phyloP scores from a whole-genome alignment of 2,329 filamentous ascomycete species.

The Myriangium duriaei region DNA sequence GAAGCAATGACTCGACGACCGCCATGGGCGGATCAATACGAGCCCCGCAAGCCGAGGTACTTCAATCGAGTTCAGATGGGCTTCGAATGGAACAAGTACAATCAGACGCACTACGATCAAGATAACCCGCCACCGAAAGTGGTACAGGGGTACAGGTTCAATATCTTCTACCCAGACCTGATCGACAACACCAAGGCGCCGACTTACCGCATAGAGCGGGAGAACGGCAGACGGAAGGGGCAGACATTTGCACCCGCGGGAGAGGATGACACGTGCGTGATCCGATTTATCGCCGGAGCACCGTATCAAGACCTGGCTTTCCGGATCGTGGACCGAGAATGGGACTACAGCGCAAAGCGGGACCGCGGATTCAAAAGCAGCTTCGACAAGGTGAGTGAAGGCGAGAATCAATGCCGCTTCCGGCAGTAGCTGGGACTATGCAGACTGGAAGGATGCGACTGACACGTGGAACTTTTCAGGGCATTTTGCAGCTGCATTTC shows the following conservation, averaged over 20 bases:
- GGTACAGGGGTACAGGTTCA: slow-evolving; percentile 98
- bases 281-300: slow-evolving; percentile 86
- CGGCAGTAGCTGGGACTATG: slow-evolving; percentile 11
- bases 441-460: too few species aligned
- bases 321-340: slow-evolving; percentile 93
- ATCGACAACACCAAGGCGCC: slow-evolving; percentile 91
- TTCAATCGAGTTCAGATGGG: slow-evolving; percentile 99
- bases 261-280: slow-evolving; percentile 92
- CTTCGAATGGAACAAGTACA: slow-evolving; percentile 99
- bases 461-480: slow-evolving; percentile 38
- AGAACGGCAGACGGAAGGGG: slow-evolving; percentile 76
- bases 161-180: slow-evolving; percentile 96
- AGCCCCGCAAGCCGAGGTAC: slow-evolving; percentile 83
- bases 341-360: slow-evolving; percentile 94
- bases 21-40: slow-evolving; percentile 72
- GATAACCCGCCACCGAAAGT: slow-evolving; percentile 97
- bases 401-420: slow-evolving; percentile 6
- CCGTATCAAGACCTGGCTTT: slow-evolving; percentile 97
- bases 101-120: slow-evolving; percentile 98
- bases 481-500: slow-evolving; percentile 91
- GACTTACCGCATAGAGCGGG: slow-evolving; percentile 89
- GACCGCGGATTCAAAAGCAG: slow-evolving; percentile 92
- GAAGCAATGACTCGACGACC: slow-evolving; percentile 53
- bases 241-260: slow-evolving; percentile 89
- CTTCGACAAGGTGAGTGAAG: slow-evolving; percentile 75